A percentile compares a stretch with the other conserved stretches of the same genome.
Evolutionary conservation across 768 basidiomycete species (phyloP).

Genomic region (Tylopilus balloui): DNA sequence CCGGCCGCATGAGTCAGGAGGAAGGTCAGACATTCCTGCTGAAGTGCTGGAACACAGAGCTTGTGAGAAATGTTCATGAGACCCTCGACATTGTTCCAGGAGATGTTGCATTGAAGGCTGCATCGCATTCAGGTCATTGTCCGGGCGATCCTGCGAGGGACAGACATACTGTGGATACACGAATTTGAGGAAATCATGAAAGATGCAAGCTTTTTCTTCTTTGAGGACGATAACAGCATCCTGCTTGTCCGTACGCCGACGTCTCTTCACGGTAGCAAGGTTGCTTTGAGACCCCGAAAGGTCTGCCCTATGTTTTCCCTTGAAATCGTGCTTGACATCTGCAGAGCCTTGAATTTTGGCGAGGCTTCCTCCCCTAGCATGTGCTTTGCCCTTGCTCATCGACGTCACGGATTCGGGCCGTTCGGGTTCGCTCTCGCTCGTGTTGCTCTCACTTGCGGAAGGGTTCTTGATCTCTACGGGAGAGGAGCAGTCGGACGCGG

Average conservation of each 20-base stretch:
- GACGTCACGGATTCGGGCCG: constrained; percentile 17
- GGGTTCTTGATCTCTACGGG: constrained; percentile 38
- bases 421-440: constrained; percentile 35
- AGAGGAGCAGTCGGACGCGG: constrained; percentile 39
- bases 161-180: constrained; percentile 83
- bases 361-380: constrained; percentile 50
- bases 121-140: constrained; percentile 2
- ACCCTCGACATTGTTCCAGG: constrained; percentile 92
- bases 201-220: constrained; percentile 84
- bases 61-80: constrained; percentile 90
- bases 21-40: constrained; percentile 80
- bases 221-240: constrained; percentile 87
- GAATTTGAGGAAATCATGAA: constrained; percentile 92
- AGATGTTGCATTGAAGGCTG: constrained; percentile 86
- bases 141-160: not conserved
- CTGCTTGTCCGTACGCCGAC: constrained; percentile 45
- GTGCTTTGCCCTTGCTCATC: constrained; percentile 28
- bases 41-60: constrained; percentile 76
- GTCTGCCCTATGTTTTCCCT: constrained; percentile 18
- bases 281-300: constrained; percentile 28
- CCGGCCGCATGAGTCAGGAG: constrained; percentile 91
- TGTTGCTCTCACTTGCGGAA: constrained; percentile 30
- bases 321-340: constrained; percentile 22
- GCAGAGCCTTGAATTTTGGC: constrained; percentile 51
- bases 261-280: constrained; percentile 40